Percentiles rank a stretch among this genome's conserved stretches.
Evolutionary conservation across 371 early-diverging fungal species (phyloP).

Genomic region (Furculomyces boomerangus): DNA sequence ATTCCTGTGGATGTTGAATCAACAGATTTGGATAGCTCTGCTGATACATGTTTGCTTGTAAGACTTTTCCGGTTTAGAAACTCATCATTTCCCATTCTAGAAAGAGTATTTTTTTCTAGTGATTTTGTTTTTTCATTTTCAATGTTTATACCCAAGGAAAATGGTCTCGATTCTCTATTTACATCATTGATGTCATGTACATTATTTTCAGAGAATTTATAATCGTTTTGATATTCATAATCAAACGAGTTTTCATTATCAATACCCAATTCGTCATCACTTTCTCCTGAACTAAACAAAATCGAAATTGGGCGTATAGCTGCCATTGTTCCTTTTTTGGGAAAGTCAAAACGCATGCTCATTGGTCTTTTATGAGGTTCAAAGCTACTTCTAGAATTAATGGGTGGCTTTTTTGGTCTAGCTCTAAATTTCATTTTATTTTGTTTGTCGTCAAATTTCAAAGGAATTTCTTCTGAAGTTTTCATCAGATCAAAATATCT

Average conservation of each 20-base stretch:
- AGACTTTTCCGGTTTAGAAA: too few relatives aligned
- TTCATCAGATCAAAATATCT: not conserved
- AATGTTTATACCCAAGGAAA: not conserved
- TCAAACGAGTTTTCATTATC: slow-evolving; percentile 27
- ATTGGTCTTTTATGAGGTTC: not conserved
- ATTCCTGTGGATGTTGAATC: not conserved
- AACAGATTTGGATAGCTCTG: not conserved
- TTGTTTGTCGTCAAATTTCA: not conserved
- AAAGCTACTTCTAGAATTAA: not conserved
- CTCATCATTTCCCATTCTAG: too few relatives aligned
- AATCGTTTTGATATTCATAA: not conserved
- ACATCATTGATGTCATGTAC: not conserved
- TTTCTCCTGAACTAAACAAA: slow-evolving; percentile 25
- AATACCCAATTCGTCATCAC: slow-evolving; percentile 34
- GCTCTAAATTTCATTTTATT: not conserved
- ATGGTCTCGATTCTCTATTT: not conserved
- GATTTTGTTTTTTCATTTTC: not conserved
- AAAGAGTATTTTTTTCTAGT: not conserved
- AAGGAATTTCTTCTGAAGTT: not conserved
- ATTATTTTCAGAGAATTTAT: not conserved
- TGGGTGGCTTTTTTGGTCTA: not conserved
- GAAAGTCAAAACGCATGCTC: not conserved
- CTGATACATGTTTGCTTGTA: not conserved
- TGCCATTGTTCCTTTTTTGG: slow-evolving; percentile 1
- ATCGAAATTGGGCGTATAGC: slow-evolving; percentile 18